Evolutionary conservation across 768 basidiomycete genomes (phyloP).

Genomic region (Erythrobasidium yunnanense): DNA sequence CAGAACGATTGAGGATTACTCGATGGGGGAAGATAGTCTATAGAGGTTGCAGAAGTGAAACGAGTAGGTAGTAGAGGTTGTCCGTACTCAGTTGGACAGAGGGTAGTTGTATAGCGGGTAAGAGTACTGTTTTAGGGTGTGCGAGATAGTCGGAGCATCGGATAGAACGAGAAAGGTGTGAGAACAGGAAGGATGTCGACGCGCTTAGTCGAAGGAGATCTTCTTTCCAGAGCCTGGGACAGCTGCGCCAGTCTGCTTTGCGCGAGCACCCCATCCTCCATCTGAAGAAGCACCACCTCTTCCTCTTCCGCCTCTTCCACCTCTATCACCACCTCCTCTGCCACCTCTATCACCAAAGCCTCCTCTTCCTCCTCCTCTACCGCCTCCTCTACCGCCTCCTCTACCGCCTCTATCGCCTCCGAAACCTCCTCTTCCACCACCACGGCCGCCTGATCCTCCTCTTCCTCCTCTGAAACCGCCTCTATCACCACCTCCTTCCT

Average conservation of each 20-base stretch:
- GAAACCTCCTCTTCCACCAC: constrained; percentile 41
- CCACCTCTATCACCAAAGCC: constrained; percentile 28
- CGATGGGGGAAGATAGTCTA: no score
- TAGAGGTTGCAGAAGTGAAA: no score
- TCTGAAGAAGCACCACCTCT: constrained; percentile 35
- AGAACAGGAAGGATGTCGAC: no score
- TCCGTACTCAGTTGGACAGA: no score
- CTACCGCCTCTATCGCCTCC: constrained; percentile 44
- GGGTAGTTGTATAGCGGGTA: no score
- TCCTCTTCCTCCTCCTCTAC: constrained; percentile 35
- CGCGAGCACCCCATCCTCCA: constrained; percentile 26
- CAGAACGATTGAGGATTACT: no score
- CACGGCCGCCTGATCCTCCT: constrained; percentile 33
- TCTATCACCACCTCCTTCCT: constrained; percentile 47
- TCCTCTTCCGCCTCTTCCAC: constrained; percentile 34
- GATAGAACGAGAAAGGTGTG: no score
- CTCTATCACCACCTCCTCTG: constrained; percentile 35
- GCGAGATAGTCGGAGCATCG: no score
- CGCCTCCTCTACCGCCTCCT: constrained; percentile 38
- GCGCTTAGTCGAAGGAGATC: constrained; percentile 38
- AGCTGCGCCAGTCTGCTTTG: constrained; percentile 51
- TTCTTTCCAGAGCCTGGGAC: constrained; percentile 52
- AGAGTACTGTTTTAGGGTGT: neutral
- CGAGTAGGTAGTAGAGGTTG: no score
- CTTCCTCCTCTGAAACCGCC: constrained; percentile 44